Conservation (phyloP, 2,329 filamentous ascomycete genomes). For the Cercospora sojina region DNA sequence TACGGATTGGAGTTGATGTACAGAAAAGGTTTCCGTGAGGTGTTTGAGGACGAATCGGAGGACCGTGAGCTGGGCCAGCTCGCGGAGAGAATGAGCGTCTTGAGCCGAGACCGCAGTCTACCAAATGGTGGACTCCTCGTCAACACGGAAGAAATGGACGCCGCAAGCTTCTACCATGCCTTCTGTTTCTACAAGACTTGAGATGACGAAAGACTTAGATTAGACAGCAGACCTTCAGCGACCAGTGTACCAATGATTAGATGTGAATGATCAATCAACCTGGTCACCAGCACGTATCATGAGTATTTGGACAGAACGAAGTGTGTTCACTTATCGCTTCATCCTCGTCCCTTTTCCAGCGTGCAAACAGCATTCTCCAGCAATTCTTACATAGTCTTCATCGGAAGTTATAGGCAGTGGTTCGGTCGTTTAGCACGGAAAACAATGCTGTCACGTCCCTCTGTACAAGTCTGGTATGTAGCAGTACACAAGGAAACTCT, state of each 20-base stretch:
- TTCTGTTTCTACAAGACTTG: conserved; percentile 88
- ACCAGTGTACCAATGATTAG: conserved; percentile 3
- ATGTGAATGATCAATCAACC: not conserved
- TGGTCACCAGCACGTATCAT: not conserved
- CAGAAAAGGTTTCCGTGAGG: conserved; percentile 82
- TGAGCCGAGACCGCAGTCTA: conserved; percentile 60
- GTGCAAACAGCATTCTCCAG: not conserved
- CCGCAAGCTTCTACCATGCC: conserved; percentile 82
- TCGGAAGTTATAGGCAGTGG: not conserved
- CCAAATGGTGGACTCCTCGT: conserved; percentile 62
- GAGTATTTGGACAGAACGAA: not conserved
- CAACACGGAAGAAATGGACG: conserved; percentile 85
- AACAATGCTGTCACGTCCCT: not conserved
- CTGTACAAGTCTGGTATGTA: not conserved
- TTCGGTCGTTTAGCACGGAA: not conserved
- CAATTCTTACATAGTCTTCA: not conserved
- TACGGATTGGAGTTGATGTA: conserved; percentile 96
- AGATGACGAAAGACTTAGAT: not conserved
- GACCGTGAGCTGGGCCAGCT: conserved; percentile 76
- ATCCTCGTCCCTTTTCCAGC: not conserved
- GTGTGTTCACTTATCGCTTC: not conserved
- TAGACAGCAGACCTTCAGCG: not conserved
- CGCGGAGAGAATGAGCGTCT: conserved; percentile 94
- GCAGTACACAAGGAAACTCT: conserved; percentile 16
- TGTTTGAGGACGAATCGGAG: conserved; percentile 90